These are phyloP conservation scores for Sporothrix brunneoviolacea DNA, from an alignment of 2,329 filamentous ascomycete genomes.

Conservation along the genomic window DNA sequence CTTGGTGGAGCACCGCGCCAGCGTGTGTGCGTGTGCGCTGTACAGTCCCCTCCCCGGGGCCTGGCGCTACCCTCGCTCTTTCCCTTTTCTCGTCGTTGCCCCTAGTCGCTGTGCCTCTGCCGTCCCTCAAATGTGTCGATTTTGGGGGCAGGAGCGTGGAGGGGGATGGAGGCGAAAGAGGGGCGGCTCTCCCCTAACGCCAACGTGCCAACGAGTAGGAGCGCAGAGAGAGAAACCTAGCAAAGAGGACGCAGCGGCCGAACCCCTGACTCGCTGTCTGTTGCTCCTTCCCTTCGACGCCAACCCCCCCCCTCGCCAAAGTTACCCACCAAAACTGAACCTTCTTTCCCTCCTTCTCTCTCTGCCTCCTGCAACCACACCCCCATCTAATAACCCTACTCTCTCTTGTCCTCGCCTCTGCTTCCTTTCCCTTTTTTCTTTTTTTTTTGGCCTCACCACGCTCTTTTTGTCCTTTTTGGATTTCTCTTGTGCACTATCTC, in stretches of 20 bases:
- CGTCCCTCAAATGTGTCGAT: neutral
- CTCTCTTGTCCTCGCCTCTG: neutral
- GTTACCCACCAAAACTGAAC: too few species aligned
- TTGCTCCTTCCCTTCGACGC: slow-evolving; percentile 1
- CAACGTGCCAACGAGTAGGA: neutral
- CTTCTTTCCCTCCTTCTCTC: neutral
- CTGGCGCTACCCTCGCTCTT: slow-evolving; percentile 2
- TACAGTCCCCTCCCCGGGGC: neutral
- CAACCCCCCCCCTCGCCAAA: too few species aligned
- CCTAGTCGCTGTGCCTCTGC: neutral
- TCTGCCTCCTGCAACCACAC: slow-evolving; percentile 1
- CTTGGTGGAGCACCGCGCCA: neutral
- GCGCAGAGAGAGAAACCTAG: neutral
- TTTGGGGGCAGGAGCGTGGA: neutral
- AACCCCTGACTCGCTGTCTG: slow-evolving; percentile 11
- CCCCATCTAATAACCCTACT: neutral
- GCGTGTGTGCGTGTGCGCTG: neutral
- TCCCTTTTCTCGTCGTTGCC: neutral
- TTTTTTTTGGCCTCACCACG: slow-evolving; percentile 10
- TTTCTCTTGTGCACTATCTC: slow-evolving; percentile 3
- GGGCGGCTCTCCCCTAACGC: slow-evolving; percentile 5
- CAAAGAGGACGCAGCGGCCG: slow-evolving; percentile 2
- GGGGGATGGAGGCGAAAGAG: neutral
- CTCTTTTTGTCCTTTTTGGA: slow-evolving; percentile 11
- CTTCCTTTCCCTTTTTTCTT: neutral